A percentile compares a stretch with the other conserved stretches of the same genome.
Conservation (phyloP, 805 yeast species). For the Alloascoidea hylecoeti region DNA sequence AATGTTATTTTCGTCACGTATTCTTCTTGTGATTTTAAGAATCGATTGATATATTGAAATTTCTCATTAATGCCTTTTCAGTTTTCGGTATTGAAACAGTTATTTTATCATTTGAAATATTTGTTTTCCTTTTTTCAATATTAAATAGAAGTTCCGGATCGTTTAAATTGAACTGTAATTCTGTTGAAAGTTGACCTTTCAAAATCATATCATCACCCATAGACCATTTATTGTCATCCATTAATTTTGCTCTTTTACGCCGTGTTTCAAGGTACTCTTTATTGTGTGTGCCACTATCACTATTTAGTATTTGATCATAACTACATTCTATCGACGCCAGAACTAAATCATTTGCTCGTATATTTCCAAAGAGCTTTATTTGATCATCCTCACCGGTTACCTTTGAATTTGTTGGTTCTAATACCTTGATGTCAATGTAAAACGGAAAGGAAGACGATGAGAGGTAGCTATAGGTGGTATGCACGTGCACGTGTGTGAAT, state of each 20-base stretch:
- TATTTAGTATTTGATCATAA: constrained; percentile 34
- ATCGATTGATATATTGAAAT: constrained; percentile 83
- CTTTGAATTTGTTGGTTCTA: not conserved
- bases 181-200: constrained; percentile 33
- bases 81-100: constrained; percentile 34
- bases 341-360: constrained; percentile 19
- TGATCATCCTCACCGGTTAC: constrained; percentile 11
- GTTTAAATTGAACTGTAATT: constrained; percentile 62
- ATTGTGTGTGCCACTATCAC: constrained; percentile 13
- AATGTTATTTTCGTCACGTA: constrained; percentile 73
- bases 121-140: constrained; percentile 18
- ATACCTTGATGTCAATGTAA: not conserved
- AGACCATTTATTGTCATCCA: constrained; percentile 14
- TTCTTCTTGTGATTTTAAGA: constrained; percentile 65
- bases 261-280: constrained; percentile 1
- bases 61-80: constrained; percentile 38
- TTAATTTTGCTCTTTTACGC: constrained; percentile 3
- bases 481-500: no score
- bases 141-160: constrained; percentile 71
- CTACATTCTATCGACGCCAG: constrained; percentile 73
- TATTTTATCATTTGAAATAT: constrained; percentile 7
- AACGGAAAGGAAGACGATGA: no score
- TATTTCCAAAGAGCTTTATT: not conserved
- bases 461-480: no score
- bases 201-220: constrained; percentile 52